Evolutionary conservation across 306 rosid species (phyloP).

Genomic region (Begonia fuchsioides): DNA sequence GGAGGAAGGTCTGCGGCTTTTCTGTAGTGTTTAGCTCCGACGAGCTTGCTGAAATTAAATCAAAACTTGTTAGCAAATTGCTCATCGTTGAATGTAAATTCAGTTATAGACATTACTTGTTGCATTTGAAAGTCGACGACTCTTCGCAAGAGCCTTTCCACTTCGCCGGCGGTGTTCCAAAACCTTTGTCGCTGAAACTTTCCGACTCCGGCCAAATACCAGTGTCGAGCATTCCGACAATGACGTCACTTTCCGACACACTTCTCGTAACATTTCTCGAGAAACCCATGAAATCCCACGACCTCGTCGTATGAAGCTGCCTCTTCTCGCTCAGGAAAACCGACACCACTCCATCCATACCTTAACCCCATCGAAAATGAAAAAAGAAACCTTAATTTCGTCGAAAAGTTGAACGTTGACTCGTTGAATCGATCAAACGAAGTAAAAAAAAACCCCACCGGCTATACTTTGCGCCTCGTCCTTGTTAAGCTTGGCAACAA

Average conservation of each 20-base stretch:
- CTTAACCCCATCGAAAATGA: background rate
- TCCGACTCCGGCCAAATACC: conserved; percentile 34
- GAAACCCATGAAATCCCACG: conserved; percentile 36
- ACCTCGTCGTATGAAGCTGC: conserved; percentile 27
- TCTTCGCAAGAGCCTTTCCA: conserved; percentile 23
- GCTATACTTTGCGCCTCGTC: conserved; percentile 15
- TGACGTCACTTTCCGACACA: conserved; percentile 10
- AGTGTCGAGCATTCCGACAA: conserved; percentile 26
- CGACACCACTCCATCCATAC: conserved; percentile 21
- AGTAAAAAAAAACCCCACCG: conserved; percentile 1
- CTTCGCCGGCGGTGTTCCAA: conserved; percentile 18
- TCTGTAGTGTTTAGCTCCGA: conserved; percentile 30
- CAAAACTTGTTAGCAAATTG: background rate
- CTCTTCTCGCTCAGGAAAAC: conserved; percentile 19
- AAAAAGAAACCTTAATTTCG: background rate
- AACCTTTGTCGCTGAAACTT: conserved; percentile 20
- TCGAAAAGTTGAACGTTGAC: background rate
- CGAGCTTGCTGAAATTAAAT: conserved; percentile 23
- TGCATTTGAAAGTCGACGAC: conserved; percentile 20
- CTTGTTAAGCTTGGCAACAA: conserved; percentile 15
- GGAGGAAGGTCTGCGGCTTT: background rate
- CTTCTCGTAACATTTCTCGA: background rate
- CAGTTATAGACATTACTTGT: conserved; percentile 7
- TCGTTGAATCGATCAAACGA: background rate
- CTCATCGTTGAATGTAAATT: background rate